Base-by-base conservation (phyloP, 2,329 filamentous ascomycete genomes). In the Metarhizium humberi region DNA sequence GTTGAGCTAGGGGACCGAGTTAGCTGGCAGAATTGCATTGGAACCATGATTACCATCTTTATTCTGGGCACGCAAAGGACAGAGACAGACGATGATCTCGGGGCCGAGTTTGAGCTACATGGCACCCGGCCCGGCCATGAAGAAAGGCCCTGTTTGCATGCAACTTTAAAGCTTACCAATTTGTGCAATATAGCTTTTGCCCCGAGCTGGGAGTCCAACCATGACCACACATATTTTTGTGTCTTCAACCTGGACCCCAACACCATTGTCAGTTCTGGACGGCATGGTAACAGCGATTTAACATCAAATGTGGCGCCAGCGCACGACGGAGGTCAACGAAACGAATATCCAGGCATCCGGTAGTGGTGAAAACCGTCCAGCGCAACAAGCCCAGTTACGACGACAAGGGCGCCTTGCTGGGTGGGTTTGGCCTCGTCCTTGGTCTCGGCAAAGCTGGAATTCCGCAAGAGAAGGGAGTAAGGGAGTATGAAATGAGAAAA, bases 221-320 rank as follows among this genome's bases (percentile, higher is more conserved):
- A 99, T 97, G 65, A 99, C 91, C 61, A 99, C 92, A 72, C 92
- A 97, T 76, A 99, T 95, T 71, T 89, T 90, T 58, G 90, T 92
- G 73, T 96, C 91, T 78, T 97, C 92, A 65, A 88, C 89, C 89
- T 95, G 87, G 61, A 92, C 81, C 66, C 86, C 87, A 64, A 82
- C 75, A 62, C 87, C 85, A 70, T 85, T 85, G 77, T 78, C 75
- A 68, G 66, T 61, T 57, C 65, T 74, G 59, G 71, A 72, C 61
- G 75, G 69, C 76, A 79, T 79, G 51, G 60, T 68, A 59, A 58
- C 49, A 51, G 49, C 16, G 40, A 36, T 40, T 36, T 47, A 45
- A 57, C 38, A 48, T 51, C 29, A 51, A 30, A 30, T 30, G 20
- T 59, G 57, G 45, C 53, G 57, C 51, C 55, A 58, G 55, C 59